These are phyloP conservation scores for Dalechampia spathulata DNA, from an alignment of 441 rosid species.

Conservation along the genomic window DNA sequence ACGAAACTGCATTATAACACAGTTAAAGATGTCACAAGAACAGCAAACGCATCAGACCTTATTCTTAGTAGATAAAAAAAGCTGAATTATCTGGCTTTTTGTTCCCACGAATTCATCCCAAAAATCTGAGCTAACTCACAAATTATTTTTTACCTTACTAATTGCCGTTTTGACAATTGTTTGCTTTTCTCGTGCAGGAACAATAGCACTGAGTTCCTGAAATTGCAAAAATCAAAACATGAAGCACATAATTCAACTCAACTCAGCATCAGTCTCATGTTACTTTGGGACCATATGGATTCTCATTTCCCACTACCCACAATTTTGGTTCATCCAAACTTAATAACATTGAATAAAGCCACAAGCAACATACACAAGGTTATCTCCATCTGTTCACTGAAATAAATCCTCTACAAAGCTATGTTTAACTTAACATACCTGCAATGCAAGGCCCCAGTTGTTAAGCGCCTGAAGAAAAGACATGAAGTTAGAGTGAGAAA, in stretches of 20 bases:
- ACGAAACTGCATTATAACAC: conserved; percentile 63
- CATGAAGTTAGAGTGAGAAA: conserved; percentile 15
- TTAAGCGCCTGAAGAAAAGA: conserved; percentile 72
- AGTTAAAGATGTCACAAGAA: conserved; percentile 15
- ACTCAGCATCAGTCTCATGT: no score
- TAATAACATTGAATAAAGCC: conserved; percentile 11
- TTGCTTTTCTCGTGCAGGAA: conserved; percentile 92
- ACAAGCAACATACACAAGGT: background rate
- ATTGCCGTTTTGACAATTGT: conserved; percentile 89
- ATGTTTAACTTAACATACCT: conserved; percentile 38
- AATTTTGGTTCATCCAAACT: no score
- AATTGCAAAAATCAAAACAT: conserved; percentile 12
- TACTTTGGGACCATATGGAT: no score
- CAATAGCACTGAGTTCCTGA: conserved; percentile 97
- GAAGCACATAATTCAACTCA: no score
- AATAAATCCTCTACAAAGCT: no score
- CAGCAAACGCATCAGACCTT: conserved; percentile 2
- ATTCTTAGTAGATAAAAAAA: conserved; percentile 3
- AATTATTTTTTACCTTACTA: conserved; percentile 66
- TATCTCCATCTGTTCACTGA: background rate
- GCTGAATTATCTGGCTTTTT: conserved; percentile 23
- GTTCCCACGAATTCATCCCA: conserved; percentile 22
- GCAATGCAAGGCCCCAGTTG: conserved; percentile 97
- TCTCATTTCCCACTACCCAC: no score
- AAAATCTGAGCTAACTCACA: conserved; percentile 15